Evolutionary conservation across 1,139 yeast genomes (phyloP), one percentile per base, ranked within the genome.

Genomic region (Zygoascus meyerae): DNA sequence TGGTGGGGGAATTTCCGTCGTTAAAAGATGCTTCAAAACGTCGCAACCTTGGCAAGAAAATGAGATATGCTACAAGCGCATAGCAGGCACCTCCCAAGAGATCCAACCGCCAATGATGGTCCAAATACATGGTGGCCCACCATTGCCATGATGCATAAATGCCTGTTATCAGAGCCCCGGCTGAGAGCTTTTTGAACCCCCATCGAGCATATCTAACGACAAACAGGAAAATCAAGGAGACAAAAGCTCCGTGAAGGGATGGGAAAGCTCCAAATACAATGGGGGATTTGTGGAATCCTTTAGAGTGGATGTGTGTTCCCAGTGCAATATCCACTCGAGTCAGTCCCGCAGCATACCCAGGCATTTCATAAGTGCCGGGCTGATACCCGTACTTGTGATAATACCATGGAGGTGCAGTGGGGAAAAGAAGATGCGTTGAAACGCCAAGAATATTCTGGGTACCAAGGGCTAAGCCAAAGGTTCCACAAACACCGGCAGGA

Each of bases 321-420:
- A 80, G 61, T 12, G 79, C 79, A 29, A 73, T 62, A 55, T 81
- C 85, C n/a, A 79, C 81, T 50, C 86, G 64, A 4, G 79, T 76
- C 44, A 81, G 66, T 1, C 86, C 86, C 2, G 86, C 87, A 1
- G 86, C 84, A 59, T 77, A 81, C 6, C 86, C 86, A 2, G 77
- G 77, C 70, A 77, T 76, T 35, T 75, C 77, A 60, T 81, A 81
- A 55, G 72, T 69, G 1, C 81, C 82, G 0, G 61, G 60, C 40
- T 74, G 71, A 51, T 77, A 72, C 32, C 74, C 72, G 56, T 81
- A 71, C 56, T 78, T 53, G 57, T 78, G 81, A 42, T 79, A 75
- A 59, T 79, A 81, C 84, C 86, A 80, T 4, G 87, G 87, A 1
- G 86, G 83, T 0, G 86, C 84, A 58, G 78, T 79, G 12, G 87